A percentile compares a stretch with the other conserved stretches of the same genome.
These are phyloP conservation scores for Anthracocystis setariae DNA, from an alignment of 1,284 basidiomycete species.

Conservation along the genomic window DNA sequence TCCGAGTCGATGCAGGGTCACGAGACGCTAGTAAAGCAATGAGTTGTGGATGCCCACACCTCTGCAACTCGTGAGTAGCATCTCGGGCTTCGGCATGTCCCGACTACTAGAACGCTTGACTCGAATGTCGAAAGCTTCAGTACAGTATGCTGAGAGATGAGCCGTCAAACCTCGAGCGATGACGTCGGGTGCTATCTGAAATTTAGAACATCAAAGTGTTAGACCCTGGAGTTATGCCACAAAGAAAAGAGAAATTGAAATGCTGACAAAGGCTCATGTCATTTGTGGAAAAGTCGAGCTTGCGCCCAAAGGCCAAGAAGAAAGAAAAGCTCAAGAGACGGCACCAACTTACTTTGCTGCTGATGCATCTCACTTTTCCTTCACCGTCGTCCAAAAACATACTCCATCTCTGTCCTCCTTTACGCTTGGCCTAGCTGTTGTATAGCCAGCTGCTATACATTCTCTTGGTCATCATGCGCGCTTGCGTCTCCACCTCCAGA, in stretches of 20 bases:
- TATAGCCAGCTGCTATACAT: background rate
- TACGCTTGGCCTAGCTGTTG: background rate
- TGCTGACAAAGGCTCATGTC: conserved; percentile 4
- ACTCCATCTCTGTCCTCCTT: background rate
- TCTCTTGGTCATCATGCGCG: conserved; percentile 14
- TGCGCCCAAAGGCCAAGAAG: background rate
- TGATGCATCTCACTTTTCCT: background rate
- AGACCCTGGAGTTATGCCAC: background rate
- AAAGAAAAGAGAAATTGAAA: too few species aligned
- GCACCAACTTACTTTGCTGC: background rate
- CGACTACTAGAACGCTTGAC: too few species aligned
- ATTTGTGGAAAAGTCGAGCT: background rate
- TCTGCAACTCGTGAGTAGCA: too few species aligned
- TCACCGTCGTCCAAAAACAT: background rate
- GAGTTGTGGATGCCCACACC: too few species aligned
- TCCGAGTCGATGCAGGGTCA: background rate
- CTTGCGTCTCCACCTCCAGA: conserved; percentile 24
- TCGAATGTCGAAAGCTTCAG: too few species aligned
- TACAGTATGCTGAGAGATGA: background rate
- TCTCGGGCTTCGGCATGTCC: too few species aligned
- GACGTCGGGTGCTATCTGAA: background rate
- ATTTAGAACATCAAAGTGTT: background rate
- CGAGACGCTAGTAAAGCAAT: too few species aligned
- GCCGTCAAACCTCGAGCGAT: too few species aligned
- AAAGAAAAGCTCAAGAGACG: background rate